Evolutionary conservation across 75 land plant genomes (phyloP), one percentile per base, ranked within the genome.

Genomic region (Cupressus sempervirens): DNA sequence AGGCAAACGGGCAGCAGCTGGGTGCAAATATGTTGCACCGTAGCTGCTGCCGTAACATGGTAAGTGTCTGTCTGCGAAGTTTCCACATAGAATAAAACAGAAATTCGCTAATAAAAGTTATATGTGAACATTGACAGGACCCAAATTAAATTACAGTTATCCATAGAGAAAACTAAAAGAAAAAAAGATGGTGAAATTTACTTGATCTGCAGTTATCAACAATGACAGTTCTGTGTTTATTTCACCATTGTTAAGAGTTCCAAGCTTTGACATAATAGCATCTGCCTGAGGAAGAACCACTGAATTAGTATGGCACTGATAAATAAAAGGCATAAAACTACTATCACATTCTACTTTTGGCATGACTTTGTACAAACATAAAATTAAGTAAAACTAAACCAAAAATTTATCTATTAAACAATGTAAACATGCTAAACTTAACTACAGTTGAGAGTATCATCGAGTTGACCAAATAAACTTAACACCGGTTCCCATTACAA

Each of bases 141-240:
- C 4, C 74, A 8, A 9, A 32, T 11, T 72, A 72, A 72, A 72
- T 30, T 72, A 32, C 36, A 29, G 74, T 32, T 72, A 72, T 72
- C 36, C 15, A 72, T 32, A 72, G 32, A 72, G 74, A 30, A 72
- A 72, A 72, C n/a, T n/a, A n/a, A n/a, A n/a, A n/a, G n/a, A 13
- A 32, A 72, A 32, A 72, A 72, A 1, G 14, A 72, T 30, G 13
- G 32, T 10, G 74, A 72, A 32, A 72, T 72, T 87, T 85, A 92
- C 95, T 90, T 93, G 95, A 65, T 93, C 95, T 73, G 90, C 87
- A 50, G 95, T 93, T 52, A 93, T 89, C 72, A 93, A 83, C 36
- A 93, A 76, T 40, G 84, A 85, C 62, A 90, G 89, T 82, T 86
- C 91, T 67, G 83, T 72, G 36, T 58, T 85, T 68, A 46, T 68